Conservation (phyloP, 495 filamentous ascomycete genomes). For the Collariella sp. region DNA sequence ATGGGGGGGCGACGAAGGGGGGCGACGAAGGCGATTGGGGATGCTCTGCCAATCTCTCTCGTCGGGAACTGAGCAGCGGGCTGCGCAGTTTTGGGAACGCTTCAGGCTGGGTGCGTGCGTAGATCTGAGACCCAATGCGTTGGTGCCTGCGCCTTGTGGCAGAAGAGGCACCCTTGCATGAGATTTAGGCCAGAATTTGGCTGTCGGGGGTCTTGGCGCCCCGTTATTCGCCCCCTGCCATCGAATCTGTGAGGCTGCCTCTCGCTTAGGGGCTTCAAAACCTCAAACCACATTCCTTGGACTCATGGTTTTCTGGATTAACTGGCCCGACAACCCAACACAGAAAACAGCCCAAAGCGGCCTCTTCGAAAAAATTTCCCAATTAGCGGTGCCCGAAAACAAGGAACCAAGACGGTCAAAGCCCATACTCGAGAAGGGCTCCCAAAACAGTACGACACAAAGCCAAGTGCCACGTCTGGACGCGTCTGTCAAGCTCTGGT, state of each 20-base stretch:
- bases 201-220: conserved; percentile 24
- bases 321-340: too few relatives aligned
- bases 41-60: conserved; percentile 21
- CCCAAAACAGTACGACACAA: neutral
- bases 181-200: conserved; percentile 19
- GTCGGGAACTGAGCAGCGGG: conserved; percentile 6
- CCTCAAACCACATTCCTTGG: too few relatives aligned
- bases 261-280: too few relatives aligned
- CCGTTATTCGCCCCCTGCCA: conserved; percentile 13
- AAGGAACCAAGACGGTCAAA: too few relatives aligned
- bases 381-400: too few relatives aligned
- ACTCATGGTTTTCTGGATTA: too few relatives aligned
- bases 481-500: conserved; percentile 20
- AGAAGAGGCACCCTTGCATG: conserved; percentile 23
- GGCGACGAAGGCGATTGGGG: conserved; percentile 28
- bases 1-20: conserved; percentile 27
- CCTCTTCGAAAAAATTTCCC: too few relatives aligned
- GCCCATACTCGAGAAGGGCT: too few relatives aligned
- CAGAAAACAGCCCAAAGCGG: too few relatives aligned
- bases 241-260: too few relatives aligned
- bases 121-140: conserved; percentile 21
- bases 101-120: conserved; percentile 16
- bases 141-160: conserved; percentile 21
- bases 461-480: conserved; percentile 23
- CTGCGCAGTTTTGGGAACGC: conserved; percentile 29